A percentile compares a stretch with the other conserved stretches of the same genome.
Evolutionary conservation across 352 stramenopile genomes (phyloP).

Genomic region (Globisporangium cylindrosporum): DNA sequence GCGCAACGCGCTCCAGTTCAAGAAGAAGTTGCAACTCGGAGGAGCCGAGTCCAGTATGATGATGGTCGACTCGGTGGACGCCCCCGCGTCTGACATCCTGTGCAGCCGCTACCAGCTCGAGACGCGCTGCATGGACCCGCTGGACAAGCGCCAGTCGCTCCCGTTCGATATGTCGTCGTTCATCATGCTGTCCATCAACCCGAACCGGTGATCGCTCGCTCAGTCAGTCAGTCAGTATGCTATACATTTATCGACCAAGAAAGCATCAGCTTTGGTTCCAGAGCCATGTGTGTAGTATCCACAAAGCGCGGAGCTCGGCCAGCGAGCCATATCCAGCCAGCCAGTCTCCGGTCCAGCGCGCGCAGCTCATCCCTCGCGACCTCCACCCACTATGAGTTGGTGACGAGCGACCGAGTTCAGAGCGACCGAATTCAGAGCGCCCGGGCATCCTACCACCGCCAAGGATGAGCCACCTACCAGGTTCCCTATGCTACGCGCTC

Average conservation of each 20-base stretch:
- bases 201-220: constrained; percentile 15
- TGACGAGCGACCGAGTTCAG: not conserved
- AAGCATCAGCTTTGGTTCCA: not conserved
- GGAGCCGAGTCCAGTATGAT: not conserved
- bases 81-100: constrained; percentile 3
- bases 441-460: not conserved
- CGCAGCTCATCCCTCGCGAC: not conserved
- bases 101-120: constrained; percentile 14
- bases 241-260: not conserved
- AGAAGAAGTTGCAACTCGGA: constrained; percentile 18
- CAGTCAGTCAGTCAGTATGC: not conserved
- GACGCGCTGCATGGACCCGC: constrained; percentile 13
- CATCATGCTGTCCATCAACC: constrained; percentile 16
- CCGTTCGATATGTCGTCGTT: constrained; percentile 19
- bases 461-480: not conserved
- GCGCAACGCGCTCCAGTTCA: constrained; percentile 16
- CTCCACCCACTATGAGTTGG: not conserved
- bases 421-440: not conserved
- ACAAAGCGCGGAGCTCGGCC: not conserved
- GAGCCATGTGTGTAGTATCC: not conserved
- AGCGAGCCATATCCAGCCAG: not conserved
- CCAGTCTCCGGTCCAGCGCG: not conserved
- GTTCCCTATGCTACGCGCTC: too few relatives aligned
- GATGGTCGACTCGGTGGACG: constrained; percentile 6
- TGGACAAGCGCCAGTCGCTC: constrained; percentile 9